Conservation (phyloP, 495 filamentous ascomycete genomes). For the Lepidopterella palustris region DNA sequence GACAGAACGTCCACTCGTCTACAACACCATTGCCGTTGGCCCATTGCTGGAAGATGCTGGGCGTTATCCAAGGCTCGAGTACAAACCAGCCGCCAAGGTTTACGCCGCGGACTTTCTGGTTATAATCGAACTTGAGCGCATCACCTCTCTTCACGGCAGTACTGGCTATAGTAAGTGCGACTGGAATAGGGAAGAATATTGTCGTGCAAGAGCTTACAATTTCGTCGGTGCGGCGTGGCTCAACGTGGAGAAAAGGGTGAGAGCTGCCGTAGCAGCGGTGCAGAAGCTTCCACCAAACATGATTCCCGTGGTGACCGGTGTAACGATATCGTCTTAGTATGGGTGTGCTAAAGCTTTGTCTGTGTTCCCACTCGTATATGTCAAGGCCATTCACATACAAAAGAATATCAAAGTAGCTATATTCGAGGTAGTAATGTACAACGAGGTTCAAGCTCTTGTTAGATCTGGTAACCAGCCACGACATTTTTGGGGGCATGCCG, state of each 20-base stretch:
- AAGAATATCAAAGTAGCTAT: background rate
- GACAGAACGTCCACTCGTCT: constrained; percentile 37
- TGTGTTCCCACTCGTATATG: background rate
- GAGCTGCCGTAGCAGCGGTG: background rate
- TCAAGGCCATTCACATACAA: background rate
- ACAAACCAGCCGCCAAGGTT: constrained; percentile 49
- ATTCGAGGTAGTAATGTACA: background rate
- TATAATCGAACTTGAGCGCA: constrained; percentile 33
- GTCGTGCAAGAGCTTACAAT: background rate
- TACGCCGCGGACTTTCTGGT: constrained; percentile 42
- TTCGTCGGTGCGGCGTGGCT: constrained; percentile 1
- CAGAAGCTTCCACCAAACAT: background rate
- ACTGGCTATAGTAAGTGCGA: background rate
- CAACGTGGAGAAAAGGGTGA: constrained; percentile 3
- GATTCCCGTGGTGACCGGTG: background rate
- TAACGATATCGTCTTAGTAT: background rate
- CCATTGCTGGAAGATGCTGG: constrained; percentile 38
- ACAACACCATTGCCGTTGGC: constrained; percentile 28
- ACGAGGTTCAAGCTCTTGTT: background rate
- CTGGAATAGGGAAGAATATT: background rate
- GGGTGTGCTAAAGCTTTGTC: background rate
- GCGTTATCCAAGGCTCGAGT: constrained; percentile 46
- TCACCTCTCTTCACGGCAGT: constrained; percentile 21
- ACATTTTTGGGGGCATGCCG: background rate
- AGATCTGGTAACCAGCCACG: too few species aligned